Conservation (phyloP, 129 eudicot species). For the Mikania micrantha region DNA sequence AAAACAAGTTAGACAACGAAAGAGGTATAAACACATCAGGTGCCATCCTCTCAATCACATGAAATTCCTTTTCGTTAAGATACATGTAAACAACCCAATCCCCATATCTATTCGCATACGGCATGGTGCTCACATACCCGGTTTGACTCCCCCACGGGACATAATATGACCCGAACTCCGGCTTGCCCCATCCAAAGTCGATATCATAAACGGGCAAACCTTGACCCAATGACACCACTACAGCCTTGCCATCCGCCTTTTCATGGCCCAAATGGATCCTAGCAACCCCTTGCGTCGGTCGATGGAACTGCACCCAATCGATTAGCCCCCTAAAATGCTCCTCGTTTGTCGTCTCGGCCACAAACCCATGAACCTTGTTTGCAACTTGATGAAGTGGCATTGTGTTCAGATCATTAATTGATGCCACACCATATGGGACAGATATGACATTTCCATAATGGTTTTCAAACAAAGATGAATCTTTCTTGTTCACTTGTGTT, state of each 20-base stretch:
- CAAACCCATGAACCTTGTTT: too few species aligned
- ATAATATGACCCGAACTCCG: not conserved
- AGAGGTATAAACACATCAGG: slow-evolving; percentile 23
- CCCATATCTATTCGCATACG: slow-evolving; percentile 32
- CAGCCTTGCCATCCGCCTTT: slow-evolving; percentile 14
- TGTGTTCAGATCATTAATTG: too few species aligned
- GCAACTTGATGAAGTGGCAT: too few species aligned
- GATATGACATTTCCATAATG: too few species aligned
- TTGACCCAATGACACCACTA: slow-evolving; percentile 62
- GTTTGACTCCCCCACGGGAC: not conserved
- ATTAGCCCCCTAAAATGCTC: too few species aligned
- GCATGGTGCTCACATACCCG: slow-evolving; percentile 47
- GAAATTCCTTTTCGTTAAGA: slow-evolving; percentile 27
- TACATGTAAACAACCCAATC: slow-evolving; percentile 72
- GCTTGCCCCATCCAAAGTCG: slow-evolving; percentile 2
- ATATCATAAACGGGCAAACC: slow-evolving; percentile 19
- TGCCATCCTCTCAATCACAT: slow-evolving; percentile 45
- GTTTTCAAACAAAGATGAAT: too few species aligned
- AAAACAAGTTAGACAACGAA: not conserved
- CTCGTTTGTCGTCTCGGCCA: too few species aligned
- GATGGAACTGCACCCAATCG: not conserved
- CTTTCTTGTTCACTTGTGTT: too few species aligned
- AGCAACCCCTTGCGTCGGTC: not conserved
- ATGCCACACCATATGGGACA: too few species aligned
- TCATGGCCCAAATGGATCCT: not conserved